Conservation (phyloP, 1,139 yeast species). For the Blastobotrys apis region DNA sequence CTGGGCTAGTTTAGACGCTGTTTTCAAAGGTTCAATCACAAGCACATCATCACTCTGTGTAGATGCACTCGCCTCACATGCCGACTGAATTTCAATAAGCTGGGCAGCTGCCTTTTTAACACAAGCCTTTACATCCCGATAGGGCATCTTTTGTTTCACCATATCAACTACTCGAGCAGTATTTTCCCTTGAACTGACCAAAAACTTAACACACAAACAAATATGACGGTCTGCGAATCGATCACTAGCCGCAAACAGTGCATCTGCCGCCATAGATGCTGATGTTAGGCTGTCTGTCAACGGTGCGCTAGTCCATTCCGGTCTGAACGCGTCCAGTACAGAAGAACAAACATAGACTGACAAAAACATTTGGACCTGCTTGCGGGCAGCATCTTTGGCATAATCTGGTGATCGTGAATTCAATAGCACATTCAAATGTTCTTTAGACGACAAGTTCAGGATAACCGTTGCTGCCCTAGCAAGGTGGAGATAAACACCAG, state of each 20-base stretch:
- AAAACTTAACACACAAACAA: not conserved
- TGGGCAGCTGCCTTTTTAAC: not conserved
- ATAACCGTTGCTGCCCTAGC: not conserved
- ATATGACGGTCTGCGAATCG: not conserved
- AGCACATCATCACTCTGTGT: too few relatives aligned
- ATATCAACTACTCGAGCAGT: not conserved
- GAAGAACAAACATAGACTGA: not conserved
- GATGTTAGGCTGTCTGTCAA: not conserved
- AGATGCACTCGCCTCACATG: too few relatives aligned
- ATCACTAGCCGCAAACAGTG: not conserved
- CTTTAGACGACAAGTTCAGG: not conserved
- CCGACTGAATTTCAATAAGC: not conserved
- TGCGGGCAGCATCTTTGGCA: not conserved
- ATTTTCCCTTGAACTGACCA: not conserved
- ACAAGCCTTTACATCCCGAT: not conserved
- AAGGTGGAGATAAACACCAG: not conserved
- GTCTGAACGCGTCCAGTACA: not conserved
- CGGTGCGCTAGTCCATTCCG: too few relatives aligned
- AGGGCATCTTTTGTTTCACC: not conserved
- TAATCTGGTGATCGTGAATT: not conserved
- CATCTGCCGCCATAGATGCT: not conserved
- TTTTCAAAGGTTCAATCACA: not conserved
- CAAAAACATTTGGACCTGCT: not conserved
- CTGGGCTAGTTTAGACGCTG: not conserved
- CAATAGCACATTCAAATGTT: not conserved